Conservation (phyloP, 192 early-diverging fungal species). For the Fimicolochytrium jonesii region DNA sequence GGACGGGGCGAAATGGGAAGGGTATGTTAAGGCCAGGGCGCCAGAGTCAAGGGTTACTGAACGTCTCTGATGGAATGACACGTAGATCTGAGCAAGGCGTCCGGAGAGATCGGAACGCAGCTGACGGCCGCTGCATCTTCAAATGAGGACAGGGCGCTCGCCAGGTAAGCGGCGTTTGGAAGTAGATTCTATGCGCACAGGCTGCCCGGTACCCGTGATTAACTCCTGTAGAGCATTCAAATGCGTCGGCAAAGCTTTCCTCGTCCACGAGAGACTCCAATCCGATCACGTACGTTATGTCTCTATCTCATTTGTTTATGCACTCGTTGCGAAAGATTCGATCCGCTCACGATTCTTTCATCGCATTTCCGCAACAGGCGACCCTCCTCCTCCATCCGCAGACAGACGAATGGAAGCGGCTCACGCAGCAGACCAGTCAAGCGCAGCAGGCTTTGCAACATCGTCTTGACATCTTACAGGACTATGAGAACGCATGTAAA, state of each 20-base stretch:
- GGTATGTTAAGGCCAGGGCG: neutral
- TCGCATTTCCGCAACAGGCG: neutral
- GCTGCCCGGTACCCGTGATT: no score
- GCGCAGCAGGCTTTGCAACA: conserved; percentile 30
- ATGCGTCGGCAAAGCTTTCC: no score
- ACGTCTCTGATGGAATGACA: neutral
- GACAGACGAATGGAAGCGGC: no score
- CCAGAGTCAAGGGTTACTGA: neutral
- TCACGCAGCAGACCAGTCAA: no score
- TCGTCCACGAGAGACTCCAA: no score
- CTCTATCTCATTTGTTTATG: no score
- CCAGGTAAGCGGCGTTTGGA: no score
- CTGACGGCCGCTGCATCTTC: no score
- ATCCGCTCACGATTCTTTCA: neutral
- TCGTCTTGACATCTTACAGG: conserved; percentile 21
- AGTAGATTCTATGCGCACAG: no score
- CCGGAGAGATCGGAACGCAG: conserved; percentile 12
- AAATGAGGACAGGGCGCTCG: neutral
- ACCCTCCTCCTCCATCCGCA: neutral
- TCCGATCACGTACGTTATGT: no score
- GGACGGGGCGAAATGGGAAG: conserved; percentile 7
- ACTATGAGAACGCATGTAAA: conserved; percentile 40
- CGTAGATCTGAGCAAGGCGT: conserved; percentile 1
- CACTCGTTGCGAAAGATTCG: no score
- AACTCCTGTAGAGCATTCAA: no score